These are phyloP conservation scores for Globisporangium viniferum DNA, from an alignment of 352 stramenopile genomes.

Conservation along the genomic window DNA sequence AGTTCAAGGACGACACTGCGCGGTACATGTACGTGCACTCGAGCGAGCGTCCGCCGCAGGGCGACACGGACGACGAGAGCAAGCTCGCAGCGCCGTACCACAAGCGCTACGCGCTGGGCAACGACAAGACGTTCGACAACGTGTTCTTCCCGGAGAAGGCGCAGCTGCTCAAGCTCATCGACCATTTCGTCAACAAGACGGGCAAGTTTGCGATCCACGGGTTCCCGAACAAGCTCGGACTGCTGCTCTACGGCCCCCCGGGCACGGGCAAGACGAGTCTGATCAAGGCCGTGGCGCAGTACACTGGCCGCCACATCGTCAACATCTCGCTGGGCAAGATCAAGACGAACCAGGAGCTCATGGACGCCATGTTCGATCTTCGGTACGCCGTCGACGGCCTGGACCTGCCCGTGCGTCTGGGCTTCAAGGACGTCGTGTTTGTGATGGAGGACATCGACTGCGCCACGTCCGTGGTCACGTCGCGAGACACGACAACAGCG, in stretches of 20 bases:
- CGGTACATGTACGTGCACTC: slow-evolving; percentile 47
- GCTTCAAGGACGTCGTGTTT: slow-evolving; percentile 64
- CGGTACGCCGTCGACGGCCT: slow-evolving; percentile 31
- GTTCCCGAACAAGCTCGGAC: slow-evolving; percentile 81
- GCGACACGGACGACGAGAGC: slow-evolving; percentile 11
- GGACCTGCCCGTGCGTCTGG: slow-evolving; percentile 41
- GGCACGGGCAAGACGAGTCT: slow-evolving; percentile 86
- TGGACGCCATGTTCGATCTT: slow-evolving; percentile 51
- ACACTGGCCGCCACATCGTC: slow-evolving; percentile 64
- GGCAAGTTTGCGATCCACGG: slow-evolving; percentile 84
- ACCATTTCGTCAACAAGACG: slow-evolving; percentile 51
- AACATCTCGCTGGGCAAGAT: slow-evolving; percentile 49
- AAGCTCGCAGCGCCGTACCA: slow-evolving; percentile 22
- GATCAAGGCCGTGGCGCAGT: slow-evolving; percentile 76
- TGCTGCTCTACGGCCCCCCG: slow-evolving; percentile 79
- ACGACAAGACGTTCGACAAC: slow-evolving; percentile 79
- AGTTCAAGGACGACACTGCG: slow-evolving; percentile 28
- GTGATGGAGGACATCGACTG: slow-evolving; percentile 73
- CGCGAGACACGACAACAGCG: slow-evolving; percentile 1
- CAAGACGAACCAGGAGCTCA: slow-evolving; percentile 60
- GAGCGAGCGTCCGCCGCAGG: slow-evolving; percentile 14
- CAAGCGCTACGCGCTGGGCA: slow-evolving; percentile 67
- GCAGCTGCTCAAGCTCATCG: slow-evolving; percentile 46
- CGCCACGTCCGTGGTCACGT: slow-evolving; percentile 42
- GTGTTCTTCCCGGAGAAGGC: slow-evolving; percentile 81